Evolutionary conservation across 2,329 filamentous ascomycete species (phyloP).

Genomic region (Fusarium hainanense): DNA sequence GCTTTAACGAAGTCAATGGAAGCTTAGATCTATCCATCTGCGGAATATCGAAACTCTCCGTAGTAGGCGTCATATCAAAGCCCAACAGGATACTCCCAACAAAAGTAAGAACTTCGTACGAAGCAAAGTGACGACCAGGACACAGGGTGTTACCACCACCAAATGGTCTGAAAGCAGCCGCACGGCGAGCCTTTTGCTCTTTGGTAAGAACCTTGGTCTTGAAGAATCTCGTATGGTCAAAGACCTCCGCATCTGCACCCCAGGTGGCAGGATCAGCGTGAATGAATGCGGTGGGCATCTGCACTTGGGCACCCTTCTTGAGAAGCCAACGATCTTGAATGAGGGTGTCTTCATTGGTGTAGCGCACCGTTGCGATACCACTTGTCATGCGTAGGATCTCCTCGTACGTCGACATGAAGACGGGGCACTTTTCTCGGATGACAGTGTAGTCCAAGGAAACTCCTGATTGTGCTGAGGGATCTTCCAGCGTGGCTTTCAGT

Average conservation of each 20-base stretch:
- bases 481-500: conserved; percentile 17
- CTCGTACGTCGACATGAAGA: conserved; percentile 35
- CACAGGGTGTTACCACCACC: conserved; percentile 36
- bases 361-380: conserved; percentile 36
- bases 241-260: conserved; percentile 28
- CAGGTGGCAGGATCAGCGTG: conserved; percentile 33
- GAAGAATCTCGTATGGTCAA: conserved; percentile 34
- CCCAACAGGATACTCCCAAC: conserved; percentile 24
- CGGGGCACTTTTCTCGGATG: conserved; percentile 27
- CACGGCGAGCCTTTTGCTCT: conserved; percentile 19
- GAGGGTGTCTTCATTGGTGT: conserved; percentile 32
- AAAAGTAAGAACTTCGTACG: conserved; percentile 35
- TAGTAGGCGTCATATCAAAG: conserved; percentile 27
- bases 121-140: conserved; percentile 32
- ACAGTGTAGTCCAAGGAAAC: not conserved
- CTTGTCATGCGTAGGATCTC: conserved; percentile 36
- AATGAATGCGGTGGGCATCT: conserved; percentile 40
- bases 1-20: conserved; percentile 33
- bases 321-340: conserved; percentile 30
- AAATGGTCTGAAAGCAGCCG: conserved; percentile 36
- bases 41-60: conserved; percentile 9
- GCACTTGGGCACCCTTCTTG: conserved; percentile 38
- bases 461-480: not conserved
- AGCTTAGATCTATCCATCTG: conserved; percentile 35
- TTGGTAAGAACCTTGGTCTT: conserved; percentile 22